phyloP scores from a whole-genome alignment of 2,329 filamentous ascomycete species.

The Fusarium irregulare region DNA sequence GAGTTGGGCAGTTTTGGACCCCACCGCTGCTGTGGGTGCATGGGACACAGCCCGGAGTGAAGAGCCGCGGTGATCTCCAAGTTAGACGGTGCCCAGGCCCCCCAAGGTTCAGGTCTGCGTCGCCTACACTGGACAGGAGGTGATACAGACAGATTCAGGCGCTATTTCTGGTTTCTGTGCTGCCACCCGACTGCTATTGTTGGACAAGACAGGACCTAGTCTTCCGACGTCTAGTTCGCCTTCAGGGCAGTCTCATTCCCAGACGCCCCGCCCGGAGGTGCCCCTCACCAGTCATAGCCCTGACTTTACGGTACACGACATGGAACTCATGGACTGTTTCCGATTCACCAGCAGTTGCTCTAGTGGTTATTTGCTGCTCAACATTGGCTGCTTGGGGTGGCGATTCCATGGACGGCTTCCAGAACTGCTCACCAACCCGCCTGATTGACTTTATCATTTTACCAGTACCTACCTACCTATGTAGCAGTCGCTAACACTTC shows the following conservation, averaged over 20 bases:
- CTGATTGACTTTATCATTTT: constrained; percentile 8
- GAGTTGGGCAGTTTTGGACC: constrained; percentile 20
- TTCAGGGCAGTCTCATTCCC: constrained; percentile 9
- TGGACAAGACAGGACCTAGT: background rate
- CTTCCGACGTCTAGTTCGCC: background rate
- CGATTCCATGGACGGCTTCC: constrained; percentile 3
- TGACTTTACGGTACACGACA: constrained; percentile 8
- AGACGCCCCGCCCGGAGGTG: constrained; percentile 6
- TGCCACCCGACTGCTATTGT: constrained; percentile 12
- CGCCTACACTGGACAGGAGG: background rate
- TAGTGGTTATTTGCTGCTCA: constrained; percentile 11
- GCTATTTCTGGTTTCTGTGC: background rate
- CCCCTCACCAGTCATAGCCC: constrained; percentile 33
- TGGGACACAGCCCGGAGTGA: background rate
- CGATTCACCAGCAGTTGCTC: constrained; percentile 22
- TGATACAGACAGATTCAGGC: background rate
- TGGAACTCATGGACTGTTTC: constrained; percentile 12
- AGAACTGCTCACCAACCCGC: background rate
- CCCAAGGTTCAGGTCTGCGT: background rate
- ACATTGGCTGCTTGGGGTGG: constrained; percentile 9
- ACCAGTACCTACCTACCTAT: background rate
- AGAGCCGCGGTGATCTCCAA: background rate
- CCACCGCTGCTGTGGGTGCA: constrained; percentile 24
- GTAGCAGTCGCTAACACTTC: constrained; percentile 26
- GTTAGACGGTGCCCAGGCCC: constrained; percentile 4